Evolutionary conservation across 1,139 yeast genomes (phyloP).

Genomic region (Sugiyamaella sp.): DNA sequence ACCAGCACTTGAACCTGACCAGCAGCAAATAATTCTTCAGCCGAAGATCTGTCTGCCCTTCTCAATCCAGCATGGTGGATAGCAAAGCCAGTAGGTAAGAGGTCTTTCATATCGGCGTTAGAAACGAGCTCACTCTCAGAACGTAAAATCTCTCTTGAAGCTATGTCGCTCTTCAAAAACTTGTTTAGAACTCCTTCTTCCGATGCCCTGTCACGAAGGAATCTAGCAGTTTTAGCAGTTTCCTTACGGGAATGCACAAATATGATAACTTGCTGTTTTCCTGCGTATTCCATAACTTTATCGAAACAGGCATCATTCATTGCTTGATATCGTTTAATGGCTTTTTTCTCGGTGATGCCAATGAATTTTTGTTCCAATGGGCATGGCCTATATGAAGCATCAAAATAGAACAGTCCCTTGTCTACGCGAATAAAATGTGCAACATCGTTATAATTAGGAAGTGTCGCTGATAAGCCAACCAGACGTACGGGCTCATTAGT

Average conservation of each 20-base stretch:
- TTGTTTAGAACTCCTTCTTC: slow-evolving; percentile 57
- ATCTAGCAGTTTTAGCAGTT: slow-evolving; percentile 80
- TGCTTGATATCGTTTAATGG: slow-evolving; percentile 75
- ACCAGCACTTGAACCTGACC: slow-evolving; percentile 83
- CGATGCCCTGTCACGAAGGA: slow-evolving; percentile 62
- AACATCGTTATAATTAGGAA: slow-evolving; percentile 89
- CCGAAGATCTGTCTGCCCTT: slow-evolving; percentile 69
- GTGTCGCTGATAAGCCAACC: slow-evolving; percentile 90
- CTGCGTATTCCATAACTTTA: slow-evolving; percentile 68
- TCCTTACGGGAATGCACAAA: slow-evolving; percentile 96
- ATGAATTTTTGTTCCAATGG: slow-evolving; percentile 87
- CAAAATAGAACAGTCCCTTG: slow-evolving; percentile 74
- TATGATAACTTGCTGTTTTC: slow-evolving; percentile 74
- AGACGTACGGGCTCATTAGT: slow-evolving; percentile 59
- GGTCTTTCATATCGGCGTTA: slow-evolving; percentile 58
- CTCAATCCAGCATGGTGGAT: slow-evolving; percentile 94
- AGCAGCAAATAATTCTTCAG: slow-evolving; percentile 87
- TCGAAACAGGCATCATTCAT: slow-evolving; percentile 93
- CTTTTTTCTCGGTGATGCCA: slow-evolving; percentile 84
- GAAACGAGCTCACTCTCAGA: slow-evolving; percentile 63
- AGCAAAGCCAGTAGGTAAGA: slow-evolving; percentile 77
- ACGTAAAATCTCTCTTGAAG: slow-evolving; percentile 65
- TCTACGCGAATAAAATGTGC: slow-evolving; percentile 76
- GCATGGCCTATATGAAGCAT: slow-evolving; percentile 84
- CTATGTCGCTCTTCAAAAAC: slow-evolving; percentile 54